Base-by-base conservation (phyloP, 768 basidiomycete genomes). In the Gloeophyllum trabeum region DNA sequence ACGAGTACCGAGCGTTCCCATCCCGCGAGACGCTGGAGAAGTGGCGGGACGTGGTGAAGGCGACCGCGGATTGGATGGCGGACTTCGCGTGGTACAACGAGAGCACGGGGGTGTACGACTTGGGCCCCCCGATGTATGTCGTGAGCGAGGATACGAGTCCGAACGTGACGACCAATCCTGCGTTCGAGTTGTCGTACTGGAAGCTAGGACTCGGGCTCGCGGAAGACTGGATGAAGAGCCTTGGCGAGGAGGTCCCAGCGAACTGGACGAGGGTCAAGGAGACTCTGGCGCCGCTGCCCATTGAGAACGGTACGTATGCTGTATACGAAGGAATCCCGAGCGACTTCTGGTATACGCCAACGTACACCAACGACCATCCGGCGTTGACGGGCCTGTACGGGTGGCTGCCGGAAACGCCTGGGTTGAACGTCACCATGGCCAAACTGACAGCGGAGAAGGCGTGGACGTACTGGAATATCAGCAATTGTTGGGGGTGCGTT, bases 171-270 rank as follows among this genome's bases (percentile, higher is more conserved):
- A 55, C 59, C 32, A 79, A 79, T 46, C 68, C 76, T 1, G 67
- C 76, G 1, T 71, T 77, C 44, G 75, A 79, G 54, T 60, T 79
- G 5, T 67, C 74, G 24, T 76, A 78, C 52, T 78, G 76, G 74
- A 58, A 64, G 18, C 61, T 71, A 18, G 73, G 73, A 0, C 56
- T 79, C 13, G 62, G 56, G 1, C 53, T 72, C 23, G 76, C 75
- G 0, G 62, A 65, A 47, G 53, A 53, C 25, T 78, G 74, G 74
- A 62, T 76, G 62, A 43, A 55, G 35, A 46, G 57, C 6, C 51
- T 75, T 28, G 67, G 65, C 0, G 62, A 67, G 41, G 54, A 60
- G 12, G 55, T 65, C 4, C 70, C 74, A 2, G 24, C 18, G 4
- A 46, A 52, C 20, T 77, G 75, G 76, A 56, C 53, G 18, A 51